These are phyloP conservation scores for Bondarzewia mesenterica DNA, from an alignment of 1,284 basidiomycete genomes.

Conservation along the genomic window DNA sequence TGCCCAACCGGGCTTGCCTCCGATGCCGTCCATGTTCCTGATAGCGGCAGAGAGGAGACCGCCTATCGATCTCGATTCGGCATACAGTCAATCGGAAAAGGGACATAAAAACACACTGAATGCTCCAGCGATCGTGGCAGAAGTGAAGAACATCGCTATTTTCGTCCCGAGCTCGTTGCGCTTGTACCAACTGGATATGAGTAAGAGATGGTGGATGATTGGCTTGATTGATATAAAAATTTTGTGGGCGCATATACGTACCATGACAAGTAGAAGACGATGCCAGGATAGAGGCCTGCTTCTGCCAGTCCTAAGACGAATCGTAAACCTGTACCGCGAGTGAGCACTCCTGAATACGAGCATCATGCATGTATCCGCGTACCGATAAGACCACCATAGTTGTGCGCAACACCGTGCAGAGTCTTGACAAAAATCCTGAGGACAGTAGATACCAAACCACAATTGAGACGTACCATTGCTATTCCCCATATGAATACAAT, in stretches of 20 bases:
- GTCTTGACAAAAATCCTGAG: constrained; percentile 14
- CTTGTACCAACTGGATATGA: constrained; percentile 33
- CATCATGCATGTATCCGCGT: constrained; percentile 1
- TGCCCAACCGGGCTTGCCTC: constrained; percentile 47
- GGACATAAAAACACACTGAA: constrained; percentile 39
- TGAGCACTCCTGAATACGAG: too few species aligned
- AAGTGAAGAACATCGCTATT: constrained; percentile 65
- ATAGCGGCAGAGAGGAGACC: constrained; percentile 61
- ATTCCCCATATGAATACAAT: constrained; percentile 26
- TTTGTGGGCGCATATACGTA: constrained; percentile 7
- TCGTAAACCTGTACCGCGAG: constrained; percentile 18
- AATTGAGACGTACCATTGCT: constrained; percentile 19
- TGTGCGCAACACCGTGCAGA: constrained; percentile 22
- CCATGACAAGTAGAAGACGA: constrained; percentile 31
- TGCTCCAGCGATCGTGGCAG: constrained; percentile 61
- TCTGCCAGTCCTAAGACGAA: constrained; percentile 28
- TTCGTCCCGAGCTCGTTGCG: constrained; percentile 62
- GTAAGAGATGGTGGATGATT: not conserved
- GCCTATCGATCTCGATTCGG: constrained; percentile 26
- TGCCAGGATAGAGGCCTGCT: constrained; percentile 29
- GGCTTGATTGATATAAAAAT: not conserved
- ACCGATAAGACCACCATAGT: constrained; percentile 25
- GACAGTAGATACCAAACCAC: not conserved
- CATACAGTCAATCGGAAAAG: not conserved
- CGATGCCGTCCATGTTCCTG: constrained; percentile 60